These are phyloP conservation scores for Davidsoniella australis DNA, from an alignment of 2,329 filamentous ascomycete genomes.

Conservation along the genomic window DNA sequence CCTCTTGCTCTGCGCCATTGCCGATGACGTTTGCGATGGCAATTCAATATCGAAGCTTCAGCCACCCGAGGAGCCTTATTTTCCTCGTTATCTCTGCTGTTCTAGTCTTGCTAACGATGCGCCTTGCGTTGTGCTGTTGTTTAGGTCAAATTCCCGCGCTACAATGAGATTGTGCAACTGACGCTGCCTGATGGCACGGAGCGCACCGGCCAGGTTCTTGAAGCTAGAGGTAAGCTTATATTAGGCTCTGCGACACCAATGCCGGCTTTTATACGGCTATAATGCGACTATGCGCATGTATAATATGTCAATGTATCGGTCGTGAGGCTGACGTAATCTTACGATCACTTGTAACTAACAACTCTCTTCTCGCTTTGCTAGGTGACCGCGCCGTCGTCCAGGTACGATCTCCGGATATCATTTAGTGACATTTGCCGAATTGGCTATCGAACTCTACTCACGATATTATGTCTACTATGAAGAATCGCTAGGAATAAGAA, in stretches of 20 bases:
- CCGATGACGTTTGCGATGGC: neutral
- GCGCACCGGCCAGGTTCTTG: slow-evolving; percentile 86
- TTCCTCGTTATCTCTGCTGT: neutral
- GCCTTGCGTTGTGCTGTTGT: neutral
- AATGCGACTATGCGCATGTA: neutral
- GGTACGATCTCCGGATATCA: slow-evolving; percentile 32
- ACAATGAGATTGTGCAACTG: slow-evolving; percentile 94
- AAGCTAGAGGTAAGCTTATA: slow-evolving; percentile 67
- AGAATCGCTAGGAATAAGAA: neutral
- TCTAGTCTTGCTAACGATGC: slow-evolving; percentile 1
- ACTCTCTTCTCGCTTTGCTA: slow-evolving; percentile 21
- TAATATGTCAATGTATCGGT: neutral
- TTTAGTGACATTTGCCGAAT: neutral
- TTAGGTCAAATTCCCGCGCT: slow-evolving; percentile 94
- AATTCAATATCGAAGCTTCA: no score
- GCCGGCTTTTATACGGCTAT: neutral
- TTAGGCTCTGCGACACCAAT: neutral
- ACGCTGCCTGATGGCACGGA: slow-evolving; percentile 90
- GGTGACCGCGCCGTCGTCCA: slow-evolving; percentile 89
- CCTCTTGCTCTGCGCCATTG: neutral
- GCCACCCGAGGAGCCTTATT: neutral
- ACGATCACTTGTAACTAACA: slow-evolving; percentile 14
- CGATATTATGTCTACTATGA: no score
- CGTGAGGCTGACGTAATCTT: slow-evolving; percentile 8
- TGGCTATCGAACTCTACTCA: neutral